Base-by-base conservation (phyloP, 805 yeast genomes). In the Suhomyces faveliae region DNA sequence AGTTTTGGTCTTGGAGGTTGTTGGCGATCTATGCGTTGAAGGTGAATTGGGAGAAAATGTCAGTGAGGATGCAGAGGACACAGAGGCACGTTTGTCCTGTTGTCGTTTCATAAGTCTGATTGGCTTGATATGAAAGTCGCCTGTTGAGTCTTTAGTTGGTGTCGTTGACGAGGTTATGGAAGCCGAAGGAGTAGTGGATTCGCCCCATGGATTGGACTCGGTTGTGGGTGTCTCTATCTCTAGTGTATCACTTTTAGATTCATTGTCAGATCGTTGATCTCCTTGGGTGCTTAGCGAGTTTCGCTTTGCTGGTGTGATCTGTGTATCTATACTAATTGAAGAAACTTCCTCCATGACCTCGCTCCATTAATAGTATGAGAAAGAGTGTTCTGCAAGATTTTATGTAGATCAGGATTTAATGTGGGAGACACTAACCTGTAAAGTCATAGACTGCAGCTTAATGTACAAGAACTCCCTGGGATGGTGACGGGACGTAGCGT, bases 31-130 rank as follows among this genome's bases (percentile, higher is more conserved):
- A 29, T 29, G 43, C 15, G 15, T 41, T 17, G 44, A 19, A 20
- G 45, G 49, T 17, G 46, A 40, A 23, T 21, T n/a, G n/a, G 46
- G 42, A 19, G 39, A 22, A 12, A 23, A 49, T 4, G 45, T 33
- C 20, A 33, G 23, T n/a, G 53, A 51, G 8, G 45, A 21, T 12
- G 38, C 30, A 24, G 51, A 43, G 19, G 48, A 37, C 5, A 41
- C 40, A 20, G 51, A 43, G 4, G 51, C 17, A 35, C 46, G 48
- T 27, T 50, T 51, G 8, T 50, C 51, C 35, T 57, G 55, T 13
- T 48, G 60, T 45, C 66, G 53, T 46, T 64, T 66, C 24, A 63
- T 61, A 33, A 67, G 55, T 22, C 64, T 45, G 21, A 67, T 61
- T 4, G 71, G 71, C 43, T 60, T 58, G 40, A 63, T 43, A 25